Base-by-base conservation (phyloP, 2,329 filamentous ascomycete species). In the Coniochaeta hoffmannii region DNA sequence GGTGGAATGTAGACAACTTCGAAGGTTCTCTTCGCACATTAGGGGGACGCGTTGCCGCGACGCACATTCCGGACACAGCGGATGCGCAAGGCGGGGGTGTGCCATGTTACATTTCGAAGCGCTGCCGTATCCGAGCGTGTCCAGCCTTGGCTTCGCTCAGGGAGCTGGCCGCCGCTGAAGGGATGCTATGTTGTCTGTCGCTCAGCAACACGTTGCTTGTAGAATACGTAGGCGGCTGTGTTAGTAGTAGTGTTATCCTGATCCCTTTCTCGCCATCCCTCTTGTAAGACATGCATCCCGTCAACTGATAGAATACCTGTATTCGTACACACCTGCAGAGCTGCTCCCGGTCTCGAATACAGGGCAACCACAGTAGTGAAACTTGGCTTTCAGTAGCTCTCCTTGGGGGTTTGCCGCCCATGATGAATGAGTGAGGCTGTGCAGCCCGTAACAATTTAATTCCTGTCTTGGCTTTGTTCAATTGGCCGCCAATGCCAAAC, bases 391-490 rank as follows among this genome's bases (percentile, higher is more conserved):
- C 38, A 44, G 24, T 19, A 17, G 9, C 38, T 12, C 30, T 32
- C 30, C 30, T 32, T 36, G 15, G 15, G 41, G 41, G 24, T n/a
- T 46, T 46, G 41, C 41, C 41, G 41, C 41, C 24, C 19, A 41
- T 46, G 49, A 31, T 30, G 11, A 28, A 41, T 22, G 52, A 32
- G 22, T 41, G 52, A 53, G 52, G 52, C 52, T 30, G 52, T 53
- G 52, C 52, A 53, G 52, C 34, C 52, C 34, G 52, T 53, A 53
- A 53, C 46, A 34, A 53, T 46, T 46, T 46, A 26, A 46, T 46
- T n/a, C 41, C 24, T 46, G 41, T 46, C 41, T 24, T 24, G 15
- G 7, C 34, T 36, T 7, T 36, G 7, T 7, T 11, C 41, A 46
- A 46, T n/a, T n/a, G 24, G 36, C 36, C 17, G 11, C 36, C 36